These are phyloP conservation scores for Neospermospora avenae DNA, from an alignment of 2,329 filamentous ascomycete genomes.

Conservation along the genomic window DNA sequence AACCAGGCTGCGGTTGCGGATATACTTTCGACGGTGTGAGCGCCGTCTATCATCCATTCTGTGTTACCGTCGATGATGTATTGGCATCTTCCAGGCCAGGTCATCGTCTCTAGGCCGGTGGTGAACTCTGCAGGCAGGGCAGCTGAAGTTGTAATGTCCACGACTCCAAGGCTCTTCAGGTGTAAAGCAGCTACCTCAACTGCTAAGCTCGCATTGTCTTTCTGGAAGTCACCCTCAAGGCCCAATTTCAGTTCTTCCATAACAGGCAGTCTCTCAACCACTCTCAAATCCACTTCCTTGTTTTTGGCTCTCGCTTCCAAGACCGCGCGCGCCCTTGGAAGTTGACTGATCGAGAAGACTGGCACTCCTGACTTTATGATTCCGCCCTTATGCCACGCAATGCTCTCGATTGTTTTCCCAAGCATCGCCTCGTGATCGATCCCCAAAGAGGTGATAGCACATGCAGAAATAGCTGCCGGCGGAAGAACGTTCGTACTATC, in stretches of 20 bases:
- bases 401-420: constrained; percentile 73
- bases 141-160: not conserved
- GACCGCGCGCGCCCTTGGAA: constrained; percentile 53
- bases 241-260: constrained; percentile 44
- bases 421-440: constrained; percentile 83
- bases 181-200: constrained; percentile 51
- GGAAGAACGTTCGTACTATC: constrained; percentile 86
- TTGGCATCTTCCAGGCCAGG: constrained; percentile 77
- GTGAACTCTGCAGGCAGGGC: constrained; percentile 60
- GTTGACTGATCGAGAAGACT: constrained; percentile 61
- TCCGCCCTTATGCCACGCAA: constrained; percentile 90
- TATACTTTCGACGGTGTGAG: constrained; percentile 88
- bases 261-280: constrained; percentile 28
- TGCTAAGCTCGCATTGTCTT: constrained; percentile 57
- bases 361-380: constrained; percentile 70
- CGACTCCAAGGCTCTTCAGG: constrained; percentile 40
- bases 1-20: constrained; percentile 81
- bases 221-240: constrained; percentile 54
- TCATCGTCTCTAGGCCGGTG: constrained; percentile 68
- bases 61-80: constrained; percentile 54
- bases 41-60: constrained; percentile 89
- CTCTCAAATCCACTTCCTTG: constrained; percentile 19
- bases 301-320: constrained; percentile 55
- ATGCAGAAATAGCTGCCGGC: constrained; percentile 53
- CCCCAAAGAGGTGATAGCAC: constrained; percentile 74